Evolutionary conservation across 441 rosid species (phyloP), one percentile per base, ranked within the genome.

Genomic region (Mallotus repandus): DNA sequence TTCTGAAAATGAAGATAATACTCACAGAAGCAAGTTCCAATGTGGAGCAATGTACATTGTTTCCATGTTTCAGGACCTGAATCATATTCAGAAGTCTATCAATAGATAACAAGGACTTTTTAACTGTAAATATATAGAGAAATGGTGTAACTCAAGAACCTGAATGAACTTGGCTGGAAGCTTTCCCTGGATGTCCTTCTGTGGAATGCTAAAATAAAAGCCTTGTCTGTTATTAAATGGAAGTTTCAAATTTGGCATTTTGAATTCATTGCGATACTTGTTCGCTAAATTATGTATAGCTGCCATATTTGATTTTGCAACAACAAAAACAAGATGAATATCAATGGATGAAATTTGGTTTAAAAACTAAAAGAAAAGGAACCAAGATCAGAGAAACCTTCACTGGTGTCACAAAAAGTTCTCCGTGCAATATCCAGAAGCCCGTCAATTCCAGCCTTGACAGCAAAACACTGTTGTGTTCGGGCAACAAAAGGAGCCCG

Each of bases 391-490:
- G 70, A 74, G 75, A 78, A 73, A 90, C 99, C 99, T 96, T 93
- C 97, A 81, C 99, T 91, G 58, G 93, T 93, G 81, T 96, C 97
- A 80, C 99, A 93, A 84, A 96, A 96, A 63, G 94, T 89, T 84
- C 97, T 96, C 79, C 97, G 79, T 66, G 97, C 97, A 72, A 96
- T 88, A 88, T 93, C 99, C 78, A 96, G 68, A 77, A 93, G 91
- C 43, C 98, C 99, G 83, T 96, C 99, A 73, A 90, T 90, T 68
- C 99, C 97, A 52, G 97, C 89, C 84, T 91, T 93, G 79, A 96
- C 90, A 84, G 98, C 98, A 86, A 96, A 96, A 84, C 98, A 96
- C 84, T 93, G 99, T 80, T 96, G 98, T 72, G 99, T 91, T 68
- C 97, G 96, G 74, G 99, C 98, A 83, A 93, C 87, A 81, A 93